A percentile compares a stretch with the other conserved stretches of the same genome.
phyloP scores from a whole-genome alignment of 2,329 filamentous ascomycete species.

The Colletotrichum salicis region DNA sequence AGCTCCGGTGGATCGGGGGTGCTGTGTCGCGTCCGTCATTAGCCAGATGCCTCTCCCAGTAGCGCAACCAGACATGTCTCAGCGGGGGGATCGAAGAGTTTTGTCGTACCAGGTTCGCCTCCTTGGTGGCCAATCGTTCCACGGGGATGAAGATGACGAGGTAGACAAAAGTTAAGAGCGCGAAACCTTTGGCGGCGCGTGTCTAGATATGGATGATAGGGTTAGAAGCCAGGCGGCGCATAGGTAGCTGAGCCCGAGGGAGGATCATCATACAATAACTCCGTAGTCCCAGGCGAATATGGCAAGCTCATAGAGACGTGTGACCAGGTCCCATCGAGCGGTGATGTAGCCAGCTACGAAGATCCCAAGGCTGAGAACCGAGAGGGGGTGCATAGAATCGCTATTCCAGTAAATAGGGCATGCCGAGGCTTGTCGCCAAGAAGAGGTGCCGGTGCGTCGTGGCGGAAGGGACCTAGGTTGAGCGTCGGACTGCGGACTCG shows the following conservation, averaged over 20 bases:
- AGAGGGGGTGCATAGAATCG: constrained; percentile 95
- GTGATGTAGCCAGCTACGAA: constrained; percentile 99
- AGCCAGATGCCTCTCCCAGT: constrained; percentile 40
- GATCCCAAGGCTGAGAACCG: constrained; percentile 92
- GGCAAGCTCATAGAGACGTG: constrained; percentile 93
- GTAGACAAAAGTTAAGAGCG: constrained; percentile 85
- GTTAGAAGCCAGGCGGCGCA: constrained; percentile 29
- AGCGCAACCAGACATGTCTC: constrained; percentile 28
- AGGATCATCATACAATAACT: constrained; percentile 77
- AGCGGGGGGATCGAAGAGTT: constrained; percentile 30
- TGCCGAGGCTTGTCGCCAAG: constrained; percentile 47
- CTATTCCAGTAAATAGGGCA: constrained; percentile 55
- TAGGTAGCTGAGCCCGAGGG: background rate
- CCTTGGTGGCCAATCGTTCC: constrained; percentile 81
- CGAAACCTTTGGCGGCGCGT: constrained; percentile 86
- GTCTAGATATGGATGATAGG: constrained; percentile 61
- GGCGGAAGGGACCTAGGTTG: background rate
- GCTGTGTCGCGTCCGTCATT: constrained; percentile 61
- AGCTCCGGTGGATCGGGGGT: constrained; percentile 80
- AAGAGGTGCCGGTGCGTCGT: constrained; percentile 11
- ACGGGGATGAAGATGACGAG: constrained; percentile 85
- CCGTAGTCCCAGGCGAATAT: constrained; percentile 99
- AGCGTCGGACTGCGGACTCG: constrained; percentile 15
- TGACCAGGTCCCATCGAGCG: constrained; percentile 98
- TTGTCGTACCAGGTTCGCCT: constrained; percentile 79